Base-by-base conservation (phyloP, 176 grass and related monocot genomes). In the Puccinellia tenuiflora region DNA sequence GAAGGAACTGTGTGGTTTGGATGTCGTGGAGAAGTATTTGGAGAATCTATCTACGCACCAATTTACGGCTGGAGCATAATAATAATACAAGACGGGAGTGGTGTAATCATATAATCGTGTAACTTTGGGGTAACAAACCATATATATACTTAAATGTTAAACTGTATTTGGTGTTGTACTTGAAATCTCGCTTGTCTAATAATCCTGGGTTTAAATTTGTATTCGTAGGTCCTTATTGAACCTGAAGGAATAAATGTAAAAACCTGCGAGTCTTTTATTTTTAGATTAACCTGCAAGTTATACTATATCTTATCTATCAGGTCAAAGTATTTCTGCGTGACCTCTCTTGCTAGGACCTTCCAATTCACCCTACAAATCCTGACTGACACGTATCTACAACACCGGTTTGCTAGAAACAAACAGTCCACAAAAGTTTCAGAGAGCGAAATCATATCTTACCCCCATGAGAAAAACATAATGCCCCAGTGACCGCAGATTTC, bases 11-110 rank as follows among this genome's bases (percentile, higher is more conserved):
- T 93, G 94, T 13, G 94, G 94, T 40, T 89, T 96, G 5, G 46
- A 96, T 83, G 89, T 85, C 31, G 86, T 96, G 3, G 94, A 96
- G 31, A 85, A 93, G 46, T 87, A 96, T 74, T 31, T 93, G 54
- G 77, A 89, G 85, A 26, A 21, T 47, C 9, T 77, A 24, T 67
- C 76, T 45, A 17, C 17, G 50, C 5, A 75, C 34, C 20, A 81
- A 5, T 18, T 10, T 21, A 20, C 26, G 48, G 31, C 3, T 76
- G 75, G 18, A 28, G 13, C 25, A 6, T 79, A 72, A 73, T 60
- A 1, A 2, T 52, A 15, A 15, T 63, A 13, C 6, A 62, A 13
- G 59, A 46, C 4, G 35, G 13, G 43, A 22, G 17, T 17, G 12
- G 13, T 56, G 4, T 43, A 18, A 3, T 38, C 73, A 5, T 68